A percentile compares a stretch with the other conserved stretches of the same genome.
phyloP scores from a whole-genome alignment of 2,329 filamentous ascomycete genomes.

The Hypoxylon sp. region DNA sequence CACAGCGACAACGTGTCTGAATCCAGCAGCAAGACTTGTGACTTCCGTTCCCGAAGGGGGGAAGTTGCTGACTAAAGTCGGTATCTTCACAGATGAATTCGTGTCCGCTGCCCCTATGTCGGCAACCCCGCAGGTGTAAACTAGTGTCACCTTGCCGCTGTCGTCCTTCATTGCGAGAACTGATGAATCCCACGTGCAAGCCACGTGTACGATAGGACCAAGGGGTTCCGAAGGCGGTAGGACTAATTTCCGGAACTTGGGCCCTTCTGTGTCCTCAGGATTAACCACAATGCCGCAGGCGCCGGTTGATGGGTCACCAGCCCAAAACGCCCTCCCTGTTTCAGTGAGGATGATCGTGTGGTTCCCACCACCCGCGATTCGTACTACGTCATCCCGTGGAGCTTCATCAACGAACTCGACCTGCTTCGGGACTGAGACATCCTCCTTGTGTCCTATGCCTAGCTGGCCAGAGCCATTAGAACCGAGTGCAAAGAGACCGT shows the following conservation, averaged over 20 bases:
- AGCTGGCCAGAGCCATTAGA: constrained; percentile 84
- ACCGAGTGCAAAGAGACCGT: constrained; percentile 76
- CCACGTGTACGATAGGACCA: constrained; percentile 61
- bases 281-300: constrained; percentile 65
- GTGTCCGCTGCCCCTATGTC: constrained; percentile 78
- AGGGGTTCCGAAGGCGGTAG: constrained; percentile 54
- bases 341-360: constrained; percentile 83
- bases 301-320: constrained; percentile 71
- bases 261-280: constrained; percentile 46
- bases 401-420: constrained; percentile 68
- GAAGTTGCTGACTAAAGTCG: constrained; percentile 70
- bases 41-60: constrained; percentile 73
- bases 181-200: constrained; percentile 85
- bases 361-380: constrained; percentile 80
- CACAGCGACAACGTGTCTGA: constrained; percentile 83
- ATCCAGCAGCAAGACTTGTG: constrained; percentile 77
- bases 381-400: constrained; percentile 56
- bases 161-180: constrained; percentile 69
- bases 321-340: constrained; percentile 72
- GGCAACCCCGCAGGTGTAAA: constrained; percentile 77
- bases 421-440: constrained; percentile 76
- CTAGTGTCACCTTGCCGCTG: constrained; percentile 59
- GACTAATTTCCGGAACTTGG: constrained; percentile 59
- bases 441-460: constrained; percentile 78
- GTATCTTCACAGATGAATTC: constrained; percentile 53